Evolutionary conservation across 768 basidiomycete species (phyloP).

Genomic region (Kwoniella europaea): DNA sequence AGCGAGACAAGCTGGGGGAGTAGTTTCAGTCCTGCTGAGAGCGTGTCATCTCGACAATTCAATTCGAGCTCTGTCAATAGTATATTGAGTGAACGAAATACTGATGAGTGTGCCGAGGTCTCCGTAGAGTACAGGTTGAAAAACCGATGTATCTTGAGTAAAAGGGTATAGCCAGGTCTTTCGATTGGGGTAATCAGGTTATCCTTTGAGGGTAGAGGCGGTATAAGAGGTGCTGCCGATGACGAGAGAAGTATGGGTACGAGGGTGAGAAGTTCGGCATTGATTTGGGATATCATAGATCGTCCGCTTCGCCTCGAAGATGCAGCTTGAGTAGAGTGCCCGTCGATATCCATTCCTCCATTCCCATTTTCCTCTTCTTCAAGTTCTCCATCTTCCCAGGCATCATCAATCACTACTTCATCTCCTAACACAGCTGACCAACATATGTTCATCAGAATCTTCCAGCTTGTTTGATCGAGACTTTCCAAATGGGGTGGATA

Average conservation of each 20-base stretch:
- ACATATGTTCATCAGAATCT: slow-evolving; percentile 68
- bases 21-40: slow-evolving; percentile 66
- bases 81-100: slow-evolving; percentile 70
- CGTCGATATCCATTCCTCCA: slow-evolving; percentile 19
- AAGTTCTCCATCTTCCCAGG: slow-evolving; percentile 51
- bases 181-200: slow-evolving; percentile 15
- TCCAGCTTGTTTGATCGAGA: slow-evolving; percentile 70
- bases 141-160: slow-evolving; percentile 69
- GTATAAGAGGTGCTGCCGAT: slow-evolving; percentile 69
- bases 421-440: slow-evolving; percentile 80
- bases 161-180: slow-evolving; percentile 59
- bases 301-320: slow-evolving; percentile 33
- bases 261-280: slow-evolving; percentile 71
- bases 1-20: slow-evolving; percentile 72
- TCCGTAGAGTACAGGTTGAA: slow-evolving; percentile 71
- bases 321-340: slow-evolving; percentile 15
- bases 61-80: slow-evolving; percentile 76
- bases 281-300: slow-evolving; percentile 61
- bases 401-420: slow-evolving; percentile 56
- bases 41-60: slow-evolving; percentile 69
- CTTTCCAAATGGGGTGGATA: slow-evolving; percentile 80
- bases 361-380: slow-evolving; percentile 30
- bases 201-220: slow-evolving; percentile 47
- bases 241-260: slow-evolving; percentile 60
- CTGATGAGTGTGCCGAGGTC: slow-evolving; percentile 78